Conservation (phyloP, 805 yeast species). For the Wilhelminamyces savonicus region DNA sequence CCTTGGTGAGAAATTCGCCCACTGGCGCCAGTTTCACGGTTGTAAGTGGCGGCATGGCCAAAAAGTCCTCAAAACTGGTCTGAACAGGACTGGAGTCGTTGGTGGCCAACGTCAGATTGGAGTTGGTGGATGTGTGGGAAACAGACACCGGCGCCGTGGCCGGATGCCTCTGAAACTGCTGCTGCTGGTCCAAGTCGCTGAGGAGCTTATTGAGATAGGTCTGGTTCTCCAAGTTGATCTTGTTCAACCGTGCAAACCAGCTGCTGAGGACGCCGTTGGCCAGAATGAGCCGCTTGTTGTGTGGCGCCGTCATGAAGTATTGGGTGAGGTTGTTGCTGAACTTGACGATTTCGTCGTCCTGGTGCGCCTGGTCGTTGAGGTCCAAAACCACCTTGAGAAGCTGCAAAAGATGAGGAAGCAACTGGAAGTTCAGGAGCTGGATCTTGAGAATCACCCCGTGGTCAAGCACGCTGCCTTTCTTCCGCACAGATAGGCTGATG, state of each 20-base stretch:
- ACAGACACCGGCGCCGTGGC: no score
- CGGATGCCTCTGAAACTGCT: no score
- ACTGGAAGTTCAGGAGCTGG: conserved; percentile 22
- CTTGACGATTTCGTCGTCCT: conserved; percentile 3
- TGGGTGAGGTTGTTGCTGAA: conserved; percentile 16
- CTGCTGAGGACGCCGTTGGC: conserved; percentile 14
- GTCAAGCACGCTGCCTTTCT: no score
- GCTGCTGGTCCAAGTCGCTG: background rate
- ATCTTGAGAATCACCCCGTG: conserved; percentile 10
- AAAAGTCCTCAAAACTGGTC: no score
- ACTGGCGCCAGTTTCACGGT: no score
- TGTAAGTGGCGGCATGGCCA: no score
- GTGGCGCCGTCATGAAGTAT: conserved; percentile 21
- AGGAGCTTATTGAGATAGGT: background rate
- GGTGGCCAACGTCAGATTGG: no score
- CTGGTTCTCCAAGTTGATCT: background rate
- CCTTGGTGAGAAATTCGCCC: no score
- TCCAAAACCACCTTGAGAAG: conserved; percentile 19
- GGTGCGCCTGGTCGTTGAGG: background rate
- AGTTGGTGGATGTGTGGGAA: no score
- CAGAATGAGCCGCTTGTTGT: conserved; percentile 20
- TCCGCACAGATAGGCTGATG: no score
- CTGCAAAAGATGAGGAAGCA: conserved; percentile 26
- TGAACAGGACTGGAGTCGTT: no score
- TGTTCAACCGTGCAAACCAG: conserved; percentile 12